A percentile compares a stretch with the other conserved stretches of the same genome.
These are phyloP conservation scores for Candida nitratophila DNA, from an alignment of 805 yeast species.

Conservation along the genomic window DNA sequence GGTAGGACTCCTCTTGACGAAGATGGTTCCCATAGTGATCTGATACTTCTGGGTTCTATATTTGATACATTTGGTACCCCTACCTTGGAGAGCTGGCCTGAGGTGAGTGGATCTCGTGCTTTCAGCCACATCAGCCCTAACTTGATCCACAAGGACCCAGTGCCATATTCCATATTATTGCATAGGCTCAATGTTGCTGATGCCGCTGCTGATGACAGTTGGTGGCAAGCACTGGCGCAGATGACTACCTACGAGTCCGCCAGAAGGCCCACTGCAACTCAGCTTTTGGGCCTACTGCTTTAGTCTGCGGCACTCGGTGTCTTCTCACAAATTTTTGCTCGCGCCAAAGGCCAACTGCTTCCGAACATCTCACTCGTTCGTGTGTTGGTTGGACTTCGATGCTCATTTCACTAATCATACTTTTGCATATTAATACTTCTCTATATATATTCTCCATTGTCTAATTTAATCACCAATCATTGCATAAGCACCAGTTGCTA, in stretches of 20 bases:
- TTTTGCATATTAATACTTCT: not conserved
- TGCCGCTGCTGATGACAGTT: not conserved
- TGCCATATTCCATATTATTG: constrained; percentile 20
- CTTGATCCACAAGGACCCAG: constrained; percentile 17
- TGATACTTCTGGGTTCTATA: constrained; percentile 48
- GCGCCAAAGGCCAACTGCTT: no score
- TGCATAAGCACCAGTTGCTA: no score
- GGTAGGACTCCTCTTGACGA: constrained; percentile 30
- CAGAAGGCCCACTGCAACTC: constrained; percentile 23
- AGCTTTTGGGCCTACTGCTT: constrained; percentile 2
- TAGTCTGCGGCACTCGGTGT: not conserved
- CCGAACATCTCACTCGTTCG: no score
- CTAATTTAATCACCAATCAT: not conserved
- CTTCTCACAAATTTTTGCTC: not conserved
- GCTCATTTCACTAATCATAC: no score
- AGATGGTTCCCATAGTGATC: constrained; percentile 44
- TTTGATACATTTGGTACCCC: constrained; percentile 63
- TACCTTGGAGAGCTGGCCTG: constrained; percentile 33
- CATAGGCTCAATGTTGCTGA: constrained; percentile 25
- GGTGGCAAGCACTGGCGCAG: constrained; percentile 26
- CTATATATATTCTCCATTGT: no score
- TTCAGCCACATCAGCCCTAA: constrained; percentile 26
- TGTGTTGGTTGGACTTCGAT: no score
- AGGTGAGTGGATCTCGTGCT: constrained; percentile 29
- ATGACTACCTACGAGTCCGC: constrained; percentile 38